Base-by-base conservation (phyloP, 2,329 filamentous ascomycete species). In the Fusarium sp. region DNA sequence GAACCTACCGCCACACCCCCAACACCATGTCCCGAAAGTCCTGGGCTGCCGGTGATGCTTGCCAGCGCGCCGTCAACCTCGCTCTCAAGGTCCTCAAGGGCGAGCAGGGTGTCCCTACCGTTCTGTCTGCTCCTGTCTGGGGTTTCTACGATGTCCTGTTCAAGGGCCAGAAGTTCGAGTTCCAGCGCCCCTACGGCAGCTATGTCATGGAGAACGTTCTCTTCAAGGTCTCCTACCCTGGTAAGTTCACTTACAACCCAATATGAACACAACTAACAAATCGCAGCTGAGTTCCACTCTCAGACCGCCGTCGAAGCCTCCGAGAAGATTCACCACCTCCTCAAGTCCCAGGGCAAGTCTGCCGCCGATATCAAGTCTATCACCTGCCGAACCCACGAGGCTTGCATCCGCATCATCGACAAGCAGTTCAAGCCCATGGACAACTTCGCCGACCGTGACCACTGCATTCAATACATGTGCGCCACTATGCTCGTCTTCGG, bases 131-230 rank as follows among this genome's bases (percentile, higher is more conserved):
- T 12, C 94, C 94, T 40, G 90, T 90, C 62, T 99, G 96, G 96
- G 96, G 96, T 64, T 99, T 98, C 88, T 99, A 99, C 84, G 96
- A 99, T 79, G 94, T 98, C 72, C 88, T 97, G 71, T 99, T 98
- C 88, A 93, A 94, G 85, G 94, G 94, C 83, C 93, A 97, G 77
- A 93, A 93, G 82, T 99, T 99, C 80, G 86, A 94, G 81, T 99
- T 98, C 88, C 95, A 98, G 87, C 90, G 96, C 69, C 90, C 91
- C 63, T 99, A 99, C 79, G 95, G 94, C 79, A 97, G 92, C 86
- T 99, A 99, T 82, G 96, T 99, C 73, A 99, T 99, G 96, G 96
- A 99, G 89, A 99, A 98, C 78, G 94, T 99, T 66, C 90, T 99
- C 71, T 99, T 99, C 91, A 99, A 99, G 89, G 96, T 99, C 66